A percentile compares a stretch with the other conserved stretches of the same genome.
phyloP scores from a whole-genome alignment of 331 rosid genomes.

The Quercus tomentella region DNA sequence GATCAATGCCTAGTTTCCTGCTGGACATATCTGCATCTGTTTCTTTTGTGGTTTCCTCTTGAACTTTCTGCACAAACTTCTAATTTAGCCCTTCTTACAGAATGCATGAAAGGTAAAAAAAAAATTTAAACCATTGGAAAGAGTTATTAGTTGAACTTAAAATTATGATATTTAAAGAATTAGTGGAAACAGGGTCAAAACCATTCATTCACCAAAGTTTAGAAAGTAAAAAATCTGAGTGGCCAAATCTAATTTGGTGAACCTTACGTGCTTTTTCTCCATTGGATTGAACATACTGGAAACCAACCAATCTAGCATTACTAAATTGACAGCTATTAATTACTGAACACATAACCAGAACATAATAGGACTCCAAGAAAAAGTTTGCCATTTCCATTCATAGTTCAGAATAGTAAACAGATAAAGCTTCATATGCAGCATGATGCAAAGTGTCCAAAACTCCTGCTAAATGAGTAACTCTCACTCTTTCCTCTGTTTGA shows the following conservation, averaged over 20 bases:
- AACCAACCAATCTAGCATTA: not conserved
- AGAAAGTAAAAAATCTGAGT: not conserved
- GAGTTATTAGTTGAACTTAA: not conserved
- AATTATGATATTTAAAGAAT: not conserved
- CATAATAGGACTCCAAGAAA: too few relatives aligned
- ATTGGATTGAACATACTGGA: not conserved
- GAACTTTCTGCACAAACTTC: constrained; percentile 47
- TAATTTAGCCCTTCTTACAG: constrained; percentile 18
- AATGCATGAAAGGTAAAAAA: not conserved
- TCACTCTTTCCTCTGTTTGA: too few relatives aligned
- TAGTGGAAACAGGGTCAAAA: not conserved
- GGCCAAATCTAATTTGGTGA: not conserved
- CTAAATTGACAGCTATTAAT: too few relatives aligned
- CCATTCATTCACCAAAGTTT: not conserved
- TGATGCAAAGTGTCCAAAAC: too few relatives aligned
- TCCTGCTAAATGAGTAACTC: too few relatives aligned
- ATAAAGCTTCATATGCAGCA: too few relatives aligned
- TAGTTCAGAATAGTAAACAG: too few relatives aligned
- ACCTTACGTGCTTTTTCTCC: not conserved
- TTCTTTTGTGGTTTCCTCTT: constrained; percentile 31
- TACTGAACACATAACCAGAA: too few relatives aligned
- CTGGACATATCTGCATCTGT: constrained; percentile 18
- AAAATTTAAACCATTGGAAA: not conserved
- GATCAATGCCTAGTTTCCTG: constrained; percentile 61
- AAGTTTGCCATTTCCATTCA: too few relatives aligned